phyloP scores from a whole-genome alignment of 164 flowering plant genomes.

The Tetrastigma voinierianum region DNA sequence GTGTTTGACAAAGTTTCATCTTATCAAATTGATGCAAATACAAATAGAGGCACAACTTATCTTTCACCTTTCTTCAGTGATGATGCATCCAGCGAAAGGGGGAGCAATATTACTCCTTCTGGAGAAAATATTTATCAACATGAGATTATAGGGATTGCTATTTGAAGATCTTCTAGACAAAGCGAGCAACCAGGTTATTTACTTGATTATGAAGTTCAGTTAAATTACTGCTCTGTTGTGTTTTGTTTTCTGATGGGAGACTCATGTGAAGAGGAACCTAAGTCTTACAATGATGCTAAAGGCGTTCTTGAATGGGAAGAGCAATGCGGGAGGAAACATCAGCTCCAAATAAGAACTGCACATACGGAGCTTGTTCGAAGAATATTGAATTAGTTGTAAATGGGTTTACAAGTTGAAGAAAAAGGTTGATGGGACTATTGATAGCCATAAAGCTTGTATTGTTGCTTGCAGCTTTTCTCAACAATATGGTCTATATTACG shows the following conservation, averaged over 20 bases:
- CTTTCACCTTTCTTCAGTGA: background rate
- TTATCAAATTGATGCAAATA: conserved; percentile 6
- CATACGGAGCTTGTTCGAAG: conserved; percentile 23
- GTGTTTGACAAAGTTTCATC: conserved; percentile 4
- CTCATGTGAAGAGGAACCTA: conserved; percentile 12
- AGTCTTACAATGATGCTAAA: conserved; percentile 18
- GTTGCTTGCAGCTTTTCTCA: no score
- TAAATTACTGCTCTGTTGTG: conserved; percentile 1
- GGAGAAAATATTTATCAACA: background rate
- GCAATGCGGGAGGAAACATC: conserved; percentile 16
- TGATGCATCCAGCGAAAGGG: conserved; percentile 3
- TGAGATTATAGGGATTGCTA: no score
- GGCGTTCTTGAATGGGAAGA: conserved; percentile 13
- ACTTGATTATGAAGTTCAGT: conserved; percentile 15
- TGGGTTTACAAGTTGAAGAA: no score
- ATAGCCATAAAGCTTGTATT: no score
- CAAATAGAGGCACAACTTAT: background rate
- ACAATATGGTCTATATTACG: no score
- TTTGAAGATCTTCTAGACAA: conserved; percentile 1
- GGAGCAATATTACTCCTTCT: no score
- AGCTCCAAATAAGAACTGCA: conserved; percentile 17
- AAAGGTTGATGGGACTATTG: no score
- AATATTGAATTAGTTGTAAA: conserved; percentile 14
- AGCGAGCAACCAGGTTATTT: conserved; percentile 6
- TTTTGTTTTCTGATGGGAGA: conserved; percentile 16